A percentile compares a stretch with the other conserved stretches of the same genome.
These are phyloP conservation scores for Cytospora leucostoma DNA, from an alignment of 2,329 filamentous ascomycete species.

Conservation along the genomic window DNA sequence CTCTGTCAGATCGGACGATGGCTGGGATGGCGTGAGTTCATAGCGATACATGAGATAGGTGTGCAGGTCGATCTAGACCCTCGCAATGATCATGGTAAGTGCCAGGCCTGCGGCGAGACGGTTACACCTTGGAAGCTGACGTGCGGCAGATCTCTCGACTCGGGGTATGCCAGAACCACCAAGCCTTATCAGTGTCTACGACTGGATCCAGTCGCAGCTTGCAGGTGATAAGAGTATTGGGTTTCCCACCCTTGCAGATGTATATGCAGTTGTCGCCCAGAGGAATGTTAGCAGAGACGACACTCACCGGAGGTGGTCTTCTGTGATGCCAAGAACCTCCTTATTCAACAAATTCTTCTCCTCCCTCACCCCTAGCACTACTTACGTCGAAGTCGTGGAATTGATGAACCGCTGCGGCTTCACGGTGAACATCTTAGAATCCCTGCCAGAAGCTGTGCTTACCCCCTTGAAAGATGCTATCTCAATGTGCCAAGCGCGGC, in stretches of 20 bases:
- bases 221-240: conserved; percentile 39
- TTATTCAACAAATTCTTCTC: conserved; percentile 70
- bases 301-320: conserved; percentile 46
- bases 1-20: conserved; percentile 80
- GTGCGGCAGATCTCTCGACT: conserved; percentile 33
- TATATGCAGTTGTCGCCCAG: conserved; percentile 45
- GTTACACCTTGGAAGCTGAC: conserved; percentile 9
- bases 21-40: conserved; percentile 68
- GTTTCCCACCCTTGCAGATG: conserved; percentile 48
- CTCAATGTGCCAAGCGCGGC: conserved; percentile 78
- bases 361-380: conserved; percentile 52
- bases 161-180: conserved; percentile 36
- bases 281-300: conserved; percentile 39
- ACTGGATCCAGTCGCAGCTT: conserved; percentile 56
- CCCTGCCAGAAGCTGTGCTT: conserved; percentile 81
- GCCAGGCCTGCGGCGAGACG: background rate
- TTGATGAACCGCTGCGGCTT: conserved; percentile 72
- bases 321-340: conserved; percentile 65
- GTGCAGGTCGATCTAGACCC: conserved; percentile 51
- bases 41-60: conserved; percentile 52
- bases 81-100: conserved; percentile 44
- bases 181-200: conserved; percentile 43
- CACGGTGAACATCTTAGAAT: conserved; percentile 68
- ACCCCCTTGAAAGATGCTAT: conserved; percentile 82
- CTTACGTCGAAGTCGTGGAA: conserved; percentile 67